phyloP scores from a whole-genome alignment of 768 basidiomycete genomes.

The Xerocomellus amylosporus region DNA sequence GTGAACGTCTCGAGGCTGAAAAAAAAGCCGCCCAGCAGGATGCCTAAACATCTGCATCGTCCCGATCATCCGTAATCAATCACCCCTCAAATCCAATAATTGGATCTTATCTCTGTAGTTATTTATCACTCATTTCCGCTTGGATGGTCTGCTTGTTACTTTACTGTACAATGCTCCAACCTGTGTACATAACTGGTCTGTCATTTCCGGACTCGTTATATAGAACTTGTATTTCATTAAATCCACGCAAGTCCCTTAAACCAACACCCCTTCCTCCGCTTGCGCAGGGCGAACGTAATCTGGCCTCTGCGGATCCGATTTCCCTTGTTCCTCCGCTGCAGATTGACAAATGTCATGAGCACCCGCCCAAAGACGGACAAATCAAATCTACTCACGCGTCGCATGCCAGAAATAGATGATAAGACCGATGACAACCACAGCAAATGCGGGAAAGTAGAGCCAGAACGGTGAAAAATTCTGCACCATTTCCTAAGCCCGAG shows the following conservation, averaged over 20 bases:
- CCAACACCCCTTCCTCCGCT: conserved; percentile 14
- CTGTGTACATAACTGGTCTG: background rate
- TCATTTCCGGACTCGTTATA: background rate
- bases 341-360: conserved; percentile 7
- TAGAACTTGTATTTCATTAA: background rate
- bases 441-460: conserved; percentile 84
- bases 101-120: conserved; percentile 30
- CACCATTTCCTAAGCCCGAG: conserved; percentile 12
- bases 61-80: conserved; percentile 19
- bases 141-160: background rate
- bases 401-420: conserved; percentile 85
- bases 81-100: conserved; percentile 21
- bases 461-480: conserved; percentile 83
- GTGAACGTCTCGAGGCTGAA: conserved; percentile 46
- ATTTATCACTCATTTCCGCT: background rate
- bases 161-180: background rate
- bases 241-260: conserved; percentile 8
- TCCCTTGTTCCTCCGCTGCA: conserved; percentile 73
- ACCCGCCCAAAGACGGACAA: background rate
- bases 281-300: conserved; percentile 45
- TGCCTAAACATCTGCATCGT: conserved; percentile 26
- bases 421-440: conserved; percentile 65
- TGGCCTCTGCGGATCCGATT: conserved; percentile 56
- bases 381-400: conserved; percentile 57
- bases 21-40: conserved; percentile 29